These are phyloP conservation scores for Pseudodiploospora longispora DNA, from an alignment of 2,329 filamentous ascomycete genomes.

Conservation along the genomic window DNA sequence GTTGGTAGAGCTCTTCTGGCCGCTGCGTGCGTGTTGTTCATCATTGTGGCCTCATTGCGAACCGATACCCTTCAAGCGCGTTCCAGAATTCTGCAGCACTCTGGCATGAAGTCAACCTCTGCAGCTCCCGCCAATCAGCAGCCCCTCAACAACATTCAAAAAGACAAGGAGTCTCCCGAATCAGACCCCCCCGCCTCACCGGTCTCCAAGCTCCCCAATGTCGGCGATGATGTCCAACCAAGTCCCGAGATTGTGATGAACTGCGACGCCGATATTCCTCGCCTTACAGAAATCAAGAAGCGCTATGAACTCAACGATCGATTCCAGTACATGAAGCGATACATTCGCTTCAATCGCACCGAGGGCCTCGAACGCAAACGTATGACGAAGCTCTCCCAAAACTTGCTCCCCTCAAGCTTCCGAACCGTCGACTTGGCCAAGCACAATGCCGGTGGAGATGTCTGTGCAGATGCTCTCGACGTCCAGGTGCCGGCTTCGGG, in stretches of 20 bases:
- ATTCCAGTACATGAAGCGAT: slow-evolving; percentile 49
- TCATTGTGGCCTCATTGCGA: slow-evolving; percentile 33
- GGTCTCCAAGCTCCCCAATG: slow-evolving; percentile 8
- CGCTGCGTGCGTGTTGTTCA: slow-evolving; percentile 33
- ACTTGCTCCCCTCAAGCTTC: slow-evolving; percentile 40
- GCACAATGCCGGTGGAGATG: slow-evolving; percentile 29
- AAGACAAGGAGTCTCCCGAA: not conserved
- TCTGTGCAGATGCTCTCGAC: slow-evolving; percentile 41
- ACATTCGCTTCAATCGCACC: slow-evolving; percentile 41
- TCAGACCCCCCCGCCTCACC: slow-evolving; percentile 8
- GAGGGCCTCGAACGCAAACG: slow-evolving; percentile 41
- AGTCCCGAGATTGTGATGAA: slow-evolving; percentile 30
- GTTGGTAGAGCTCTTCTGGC: slow-evolving; percentile 37
- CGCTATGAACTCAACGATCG: slow-evolving; percentile 40
- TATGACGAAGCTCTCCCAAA: slow-evolving; percentile 41
- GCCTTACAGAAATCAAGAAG: slow-evolving; percentile 36
- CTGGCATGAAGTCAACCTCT: slow-evolving; percentile 18
- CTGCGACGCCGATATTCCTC: slow-evolving; percentile 40
- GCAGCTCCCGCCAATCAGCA: slow-evolving; percentile 19
- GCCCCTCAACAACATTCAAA: slow-evolving; percentile 17
- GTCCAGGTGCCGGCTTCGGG: slow-evolving; percentile 43
- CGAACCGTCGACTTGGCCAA: slow-evolving; percentile 40
- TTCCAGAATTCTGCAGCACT: slow-evolving; percentile 30
- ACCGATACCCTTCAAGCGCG: slow-evolving; percentile 34
- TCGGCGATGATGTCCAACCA: slow-evolving; percentile 4